phyloP scores from a whole-genome alignment of 805 yeast genomes.

The Pichia pseudocactophila region DNA sequence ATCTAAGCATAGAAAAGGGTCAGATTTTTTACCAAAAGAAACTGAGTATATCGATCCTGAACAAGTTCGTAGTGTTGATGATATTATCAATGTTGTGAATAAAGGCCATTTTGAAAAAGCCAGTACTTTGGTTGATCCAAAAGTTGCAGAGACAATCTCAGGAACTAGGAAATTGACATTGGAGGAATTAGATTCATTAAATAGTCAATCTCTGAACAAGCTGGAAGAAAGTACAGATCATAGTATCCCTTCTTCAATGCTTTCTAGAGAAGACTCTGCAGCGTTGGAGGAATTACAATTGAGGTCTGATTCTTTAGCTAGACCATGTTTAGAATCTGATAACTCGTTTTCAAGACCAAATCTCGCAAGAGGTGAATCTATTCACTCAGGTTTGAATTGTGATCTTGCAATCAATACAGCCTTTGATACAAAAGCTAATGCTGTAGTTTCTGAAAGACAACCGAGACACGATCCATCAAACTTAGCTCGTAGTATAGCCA shows the following conservation, averaged over 20 bases:
- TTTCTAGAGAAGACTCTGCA: conserved; percentile 34
- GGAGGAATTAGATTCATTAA: conserved; percentile 11
- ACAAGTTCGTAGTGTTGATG: conserved; percentile 22
- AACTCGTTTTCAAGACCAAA: conserved; percentile 37
- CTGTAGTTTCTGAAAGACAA: conserved; percentile 27
- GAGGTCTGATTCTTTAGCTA: conserved; percentile 11
- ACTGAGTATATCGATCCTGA: conserved; percentile 19
- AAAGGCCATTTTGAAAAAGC: conserved; percentile 21
- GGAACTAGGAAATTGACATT: conserved; percentile 5
- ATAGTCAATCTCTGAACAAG: conserved; percentile 27
- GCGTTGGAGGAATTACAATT: conserved; percentile 18
- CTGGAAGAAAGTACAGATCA: conserved; percentile 31
- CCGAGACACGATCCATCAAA: conserved; percentile 30
- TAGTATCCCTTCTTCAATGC: conserved; percentile 38
- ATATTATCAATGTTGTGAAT: conserved; percentile 27
- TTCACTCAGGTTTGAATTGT: conserved; percentile 46
- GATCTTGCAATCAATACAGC: conserved; percentile 17
- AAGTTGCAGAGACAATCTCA: conserved; percentile 10
- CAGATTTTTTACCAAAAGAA: conserved; percentile 2
- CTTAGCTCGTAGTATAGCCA: conserved; percentile 17
- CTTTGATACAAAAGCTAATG: conserved; percentile 23
- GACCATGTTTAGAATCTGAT: background rate
- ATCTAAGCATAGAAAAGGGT: conserved; percentile 3
- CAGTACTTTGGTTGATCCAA: conserved; percentile 9
- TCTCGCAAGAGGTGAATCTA: conserved; percentile 71